Evolutionary conservation across 2,329 filamentous ascomycete species (phyloP).

Genomic region (Beauveria pseudobassiana): DNA sequence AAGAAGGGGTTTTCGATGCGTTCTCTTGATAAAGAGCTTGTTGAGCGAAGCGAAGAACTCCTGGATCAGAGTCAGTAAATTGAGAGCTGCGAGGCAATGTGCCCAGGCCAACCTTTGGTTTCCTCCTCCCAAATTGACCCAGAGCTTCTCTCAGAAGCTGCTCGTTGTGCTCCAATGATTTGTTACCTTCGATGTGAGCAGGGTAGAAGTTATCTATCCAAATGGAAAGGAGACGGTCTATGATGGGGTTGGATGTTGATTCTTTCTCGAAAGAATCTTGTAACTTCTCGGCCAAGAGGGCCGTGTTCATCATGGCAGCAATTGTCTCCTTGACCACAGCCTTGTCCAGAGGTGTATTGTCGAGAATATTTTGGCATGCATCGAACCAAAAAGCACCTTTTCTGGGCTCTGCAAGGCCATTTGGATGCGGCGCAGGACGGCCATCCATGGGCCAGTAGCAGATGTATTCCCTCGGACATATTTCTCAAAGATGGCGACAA

Average conservation of each 20-base stretch:
- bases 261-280: slow-evolving; percentile 36
- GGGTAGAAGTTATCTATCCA: slow-evolving; percentile 47
- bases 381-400: slow-evolving; percentile 67
- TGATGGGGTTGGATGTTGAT: slow-evolving; percentile 40
- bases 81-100: not conserved
- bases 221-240: slow-evolving; percentile 46
- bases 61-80: slow-evolving; percentile 27
- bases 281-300: slow-evolving; percentile 55
- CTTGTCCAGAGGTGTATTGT: slow-evolving; percentile 53
- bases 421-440: slow-evolving; percentile 55
- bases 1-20: slow-evolving; percentile 56
- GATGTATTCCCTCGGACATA: slow-evolving; percentile 49
- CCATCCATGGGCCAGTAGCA: slow-evolving; percentile 60
- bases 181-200: slow-evolving; percentile 28
- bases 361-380: slow-evolving; percentile 25
- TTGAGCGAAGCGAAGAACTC: slow-evolving; percentile 61
- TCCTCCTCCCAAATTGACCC: slow-evolving; percentile 57
- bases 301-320: slow-evolving; percentile 55
- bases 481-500: slow-evolving; percentile 59
- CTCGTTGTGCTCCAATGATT: slow-evolving; percentile 37
- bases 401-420: slow-evolving; percentile 56
- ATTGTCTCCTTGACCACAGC: slow-evolving; percentile 56
- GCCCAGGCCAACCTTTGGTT: slow-evolving; percentile 42
- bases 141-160: slow-evolving; percentile 44
- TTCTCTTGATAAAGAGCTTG: slow-evolving; percentile 55